Base-by-base conservation (phyloP, 1,284 basidiomycete genomes). In the Ganoderma boninense region DNA sequence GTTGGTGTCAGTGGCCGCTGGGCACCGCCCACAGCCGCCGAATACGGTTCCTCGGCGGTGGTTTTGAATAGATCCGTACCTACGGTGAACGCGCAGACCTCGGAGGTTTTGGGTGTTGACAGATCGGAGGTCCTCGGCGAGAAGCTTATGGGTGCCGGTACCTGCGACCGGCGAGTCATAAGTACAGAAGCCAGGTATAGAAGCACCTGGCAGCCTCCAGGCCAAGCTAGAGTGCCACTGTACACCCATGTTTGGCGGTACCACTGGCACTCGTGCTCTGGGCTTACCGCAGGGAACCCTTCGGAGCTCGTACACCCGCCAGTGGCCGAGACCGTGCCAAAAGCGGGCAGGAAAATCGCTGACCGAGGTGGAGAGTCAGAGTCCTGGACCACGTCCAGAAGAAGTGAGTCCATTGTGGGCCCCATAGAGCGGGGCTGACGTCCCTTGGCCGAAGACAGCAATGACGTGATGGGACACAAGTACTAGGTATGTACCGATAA, bases 401-500 rank as follows among this genome's bases (percentile, higher is more conserved):
- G n/a, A 20, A 20, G 20, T 11, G 20, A 62, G 60, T 43, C 40
- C 60, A 62, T 62, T 62, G 40, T 26, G 40, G 14, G 11, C n/a
- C 60, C 40, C 59, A 14, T 56, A 23, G 2, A 23, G 40, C 7
- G 60, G 60, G 40, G 26, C 40, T 13, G 38, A 62, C n/a, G 60
- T 42, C 60, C 40, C 14, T 32, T 14, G 32, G 13, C 10, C 23
- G 40, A n/a, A 62, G 29, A 32, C 29, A 42, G 16, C 23, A 62
- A 44, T 23, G 23, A 16, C 14, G 40, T 16, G 23, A 4, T 4
- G 60, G 20, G 18, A 43, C 26, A 29, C 23, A n/a, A 43, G 40
- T 59, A 61, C 60, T 61, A 61, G 60, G 35, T 62, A 43, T 40
- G 60, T 43, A 38, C 23, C 14, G n/a, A 43, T 43, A 62, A 40